phyloP scores from a whole-genome alignment of 176 grass and related monocot genomes.

The Phyllostachys edulis region DNA sequence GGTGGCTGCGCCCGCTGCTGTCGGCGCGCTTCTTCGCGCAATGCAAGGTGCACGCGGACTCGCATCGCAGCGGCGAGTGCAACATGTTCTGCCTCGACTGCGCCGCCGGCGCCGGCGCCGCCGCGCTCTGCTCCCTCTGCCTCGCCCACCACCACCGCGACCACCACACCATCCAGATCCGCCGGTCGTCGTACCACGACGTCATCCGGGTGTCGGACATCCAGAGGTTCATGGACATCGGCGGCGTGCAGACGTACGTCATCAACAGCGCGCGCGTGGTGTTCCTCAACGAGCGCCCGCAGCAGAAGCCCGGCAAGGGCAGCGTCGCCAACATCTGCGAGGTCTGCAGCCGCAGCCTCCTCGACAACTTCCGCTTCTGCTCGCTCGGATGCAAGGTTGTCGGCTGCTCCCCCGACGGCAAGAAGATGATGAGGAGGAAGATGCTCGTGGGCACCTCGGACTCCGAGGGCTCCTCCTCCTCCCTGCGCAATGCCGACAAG shows the following conservation, averaged over 20 bases:
- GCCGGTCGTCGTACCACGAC: conserved; percentile 97
- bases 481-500: conserved; percentile 44
- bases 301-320: conserved; percentile 72
- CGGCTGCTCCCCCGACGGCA: conserved; percentile 43
- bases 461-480: conserved; percentile 32
- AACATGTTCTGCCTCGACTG: conserved; percentile 99
- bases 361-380: conserved; percentile 98
- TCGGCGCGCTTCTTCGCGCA: conserved; percentile 82
- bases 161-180: conserved; percentile 75
- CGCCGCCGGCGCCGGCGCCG: conserved; percentile 21
- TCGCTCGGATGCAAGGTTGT: conserved; percentile 88
- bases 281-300: conserved; percentile 93
- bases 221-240: conserved; percentile 91
- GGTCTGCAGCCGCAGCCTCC: conserved; percentile 90
- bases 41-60: conserved; percentile 67
- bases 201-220: conserved; percentile 97
- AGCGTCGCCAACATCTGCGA: conserved; percentile 74
- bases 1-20: conserved; percentile 77
- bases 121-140: conserved; percentile 82
- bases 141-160: conserved; percentile 56
- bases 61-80: conserved; percentile 76
- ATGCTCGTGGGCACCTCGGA: conserved; percentile 30
- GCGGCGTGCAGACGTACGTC: conserved; percentile 93
- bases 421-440: conserved; percentile 16
- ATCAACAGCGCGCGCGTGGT: conserved; percentile 98